These are phyloP conservation scores for Hericium erinaceus DNA, from an alignment of 768 basidiomycete genomes.

Conservation along the genomic window DNA sequence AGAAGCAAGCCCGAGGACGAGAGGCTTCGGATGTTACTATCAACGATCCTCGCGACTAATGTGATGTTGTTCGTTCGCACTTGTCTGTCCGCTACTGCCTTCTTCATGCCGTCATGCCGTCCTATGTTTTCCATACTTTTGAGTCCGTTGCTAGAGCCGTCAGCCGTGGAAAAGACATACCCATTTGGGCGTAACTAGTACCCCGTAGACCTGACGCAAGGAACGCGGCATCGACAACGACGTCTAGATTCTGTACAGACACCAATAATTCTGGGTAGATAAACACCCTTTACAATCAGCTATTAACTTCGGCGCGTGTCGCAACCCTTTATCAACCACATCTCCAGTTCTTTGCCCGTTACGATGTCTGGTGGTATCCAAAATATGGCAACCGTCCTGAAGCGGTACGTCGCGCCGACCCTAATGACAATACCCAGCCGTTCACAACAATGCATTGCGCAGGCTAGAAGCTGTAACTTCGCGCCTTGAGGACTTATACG, in stretches of 20 bases:
- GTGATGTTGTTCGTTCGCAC: too few species aligned
- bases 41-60: too few species aligned
- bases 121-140: too few species aligned
- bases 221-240: too few species aligned
- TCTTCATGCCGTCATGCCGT: too few species aligned
- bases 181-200: not conserved
- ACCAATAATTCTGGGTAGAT: too few species aligned
- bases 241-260: too few species aligned
- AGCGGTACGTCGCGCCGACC: constrained; percentile 4
- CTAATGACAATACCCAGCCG: not conserved
- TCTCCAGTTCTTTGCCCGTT: not conserved
- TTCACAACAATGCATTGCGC: not conserved
- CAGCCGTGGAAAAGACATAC: not conserved
- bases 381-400: constrained; percentile 14
- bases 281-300: too few species aligned
- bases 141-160: too few species aligned
- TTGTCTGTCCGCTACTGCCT: too few species aligned
- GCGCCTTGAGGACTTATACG: constrained; percentile 84
- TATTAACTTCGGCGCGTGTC: not conserved
- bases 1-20: constrained; percentile 15
- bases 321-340: not conserved
- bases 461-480: constrained; percentile 92
- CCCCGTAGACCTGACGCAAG: not conserved
- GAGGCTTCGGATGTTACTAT: not conserved
- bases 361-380: constrained; percentile 9